Evolutionary conservation across 1,284 basidiomycete species (phyloP), one percentile per base, ranked within the genome.

Genomic region (Naganishia sp.): DNA sequence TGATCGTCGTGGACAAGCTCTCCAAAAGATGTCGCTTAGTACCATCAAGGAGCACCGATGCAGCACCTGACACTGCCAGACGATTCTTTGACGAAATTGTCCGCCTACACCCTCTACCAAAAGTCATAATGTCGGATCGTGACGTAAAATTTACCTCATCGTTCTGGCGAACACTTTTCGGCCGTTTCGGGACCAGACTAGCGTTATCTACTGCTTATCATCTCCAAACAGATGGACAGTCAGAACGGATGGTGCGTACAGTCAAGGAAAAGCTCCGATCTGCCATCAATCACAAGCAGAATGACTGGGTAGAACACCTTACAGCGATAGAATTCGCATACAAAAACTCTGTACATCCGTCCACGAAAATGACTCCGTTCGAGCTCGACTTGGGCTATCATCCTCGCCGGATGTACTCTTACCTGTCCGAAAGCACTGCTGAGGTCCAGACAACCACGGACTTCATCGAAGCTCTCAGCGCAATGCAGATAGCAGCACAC

Each of bases 291-390:
- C 21, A 63, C 54, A 43, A n/a, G 5, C 46, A 85, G 66, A 72
- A 74, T 36, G 79, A 83, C 11, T 85, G 83, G 84, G 65, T 73
- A 0, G 18, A 79, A 11, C 79, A 78, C n/a, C 73, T 85, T 0
- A 76, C 81, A 0, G 63, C 82, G 6, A 80, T 81, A 0, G 80
- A 84, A 70, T 85, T 84, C 65, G 72, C 75, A 0, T 83, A 81
- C 71, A 84, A 84, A 71, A 83, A 82, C 68, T 67, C 70, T 0
- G 31, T 69, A 0, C 74, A 78, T 23, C 15, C 68, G 0, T 70
- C 76, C 0, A 80, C 75, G 11, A 53, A 55, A 2, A 36, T 63
- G 6, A 60, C 70, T 13, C 71, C 70, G 6, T 72, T 69, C 64
- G 65, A 66, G 31, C 28, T 66, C 2, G 61, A 63, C 61, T 28